A percentile compares a stretch with the other conserved stretches of the same genome.
Conservation (phyloP, 2,329 filamentous ascomycete species). For the Epichloe glyceriae region DNA sequence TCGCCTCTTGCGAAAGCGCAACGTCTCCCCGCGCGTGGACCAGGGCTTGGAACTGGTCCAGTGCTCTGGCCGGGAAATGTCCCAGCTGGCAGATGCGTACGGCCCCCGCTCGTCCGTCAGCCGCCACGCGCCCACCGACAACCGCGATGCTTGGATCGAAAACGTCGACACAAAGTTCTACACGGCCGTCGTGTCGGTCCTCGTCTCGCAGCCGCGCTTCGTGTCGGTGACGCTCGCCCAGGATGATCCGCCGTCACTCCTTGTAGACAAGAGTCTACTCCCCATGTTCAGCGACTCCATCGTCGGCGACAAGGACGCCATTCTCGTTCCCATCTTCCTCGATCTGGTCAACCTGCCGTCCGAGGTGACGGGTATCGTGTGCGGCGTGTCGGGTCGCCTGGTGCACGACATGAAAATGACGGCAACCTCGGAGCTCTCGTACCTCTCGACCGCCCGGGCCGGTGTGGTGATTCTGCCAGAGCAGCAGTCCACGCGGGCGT, state of each 20-base stretch:
- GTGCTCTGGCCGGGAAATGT: constrained; percentile 55
- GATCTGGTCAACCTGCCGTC: constrained; percentile 70
- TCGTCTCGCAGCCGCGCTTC: constrained; percentile 52
- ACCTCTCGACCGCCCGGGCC: constrained; percentile 76
- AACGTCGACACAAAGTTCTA: constrained; percentile 51
- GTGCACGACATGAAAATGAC: constrained; percentile 54
- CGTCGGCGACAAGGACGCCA: constrained; percentile 59
- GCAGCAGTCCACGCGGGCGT: constrained; percentile 58
- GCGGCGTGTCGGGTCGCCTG: constrained; percentile 75
- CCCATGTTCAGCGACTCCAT: constrained; percentile 58
- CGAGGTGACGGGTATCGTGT: constrained; percentile 89
- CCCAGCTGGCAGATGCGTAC: constrained; percentile 25
- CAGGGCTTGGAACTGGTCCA: constrained; percentile 60
- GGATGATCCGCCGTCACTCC: constrained; percentile 59
- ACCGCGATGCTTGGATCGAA: constrained; percentile 38
- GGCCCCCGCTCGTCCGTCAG: constrained; percentile 24
- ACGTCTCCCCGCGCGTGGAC: constrained; percentile 61
- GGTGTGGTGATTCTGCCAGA: constrained; percentile 79
- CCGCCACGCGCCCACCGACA: constrained; percentile 22
- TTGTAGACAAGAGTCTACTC: constrained; percentile 57
- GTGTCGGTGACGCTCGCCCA: constrained; percentile 62
- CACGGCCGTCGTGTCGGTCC: constrained; percentile 46
- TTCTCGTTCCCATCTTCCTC: constrained; percentile 74
- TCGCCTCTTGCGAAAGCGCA: constrained; percentile 61
- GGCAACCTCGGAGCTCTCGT: constrained; percentile 65